Evolutionary conservation across 352 stramenopile species (phyloP).

Genomic region (Globisporangium carolinianum): DNA sequence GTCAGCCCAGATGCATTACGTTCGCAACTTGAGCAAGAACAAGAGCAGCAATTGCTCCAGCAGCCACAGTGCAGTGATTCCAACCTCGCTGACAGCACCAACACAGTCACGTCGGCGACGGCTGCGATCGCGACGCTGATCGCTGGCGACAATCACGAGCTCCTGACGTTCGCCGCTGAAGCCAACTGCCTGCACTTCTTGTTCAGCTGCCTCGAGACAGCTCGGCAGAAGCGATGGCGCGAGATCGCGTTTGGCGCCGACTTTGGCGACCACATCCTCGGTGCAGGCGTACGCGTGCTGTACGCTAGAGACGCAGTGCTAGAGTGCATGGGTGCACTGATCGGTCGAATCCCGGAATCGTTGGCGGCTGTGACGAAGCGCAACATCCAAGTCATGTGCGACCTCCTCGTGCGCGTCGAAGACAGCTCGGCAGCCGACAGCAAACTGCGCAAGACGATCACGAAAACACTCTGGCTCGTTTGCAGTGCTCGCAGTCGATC

Average conservation of each 20-base stretch:
- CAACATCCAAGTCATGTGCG: conserved; percentile 10
- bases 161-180: background rate
- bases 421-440: background rate
- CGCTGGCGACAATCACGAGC: background rate
- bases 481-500: conserved; percentile 4
- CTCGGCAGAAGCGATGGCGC: conserved; percentile 1
- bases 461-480: background rate
- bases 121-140: conserved; percentile 1
- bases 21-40: background rate
- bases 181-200: conserved; percentile 8
- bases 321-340: conserved; percentile 1
- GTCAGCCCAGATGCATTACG: background rate
- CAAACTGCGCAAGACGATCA: background rate
- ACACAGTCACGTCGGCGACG: background rate
- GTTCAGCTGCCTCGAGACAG: conserved; percentile 7
- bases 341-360: conserved; percentile 5
- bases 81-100: no score
- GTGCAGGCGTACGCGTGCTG: background rate
- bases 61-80: background rate
- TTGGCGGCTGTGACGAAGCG: conserved; percentile 5
- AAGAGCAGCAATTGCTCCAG: background rate
- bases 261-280: conserved; percentile 4
- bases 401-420: background rate
- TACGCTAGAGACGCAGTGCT: conserved; percentile 6
- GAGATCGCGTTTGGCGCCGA: conserved; percentile 9